Evolutionary conservation across 2,329 filamentous ascomycete species (phyloP).

Genomic region (Penicillium expansum): DNA sequence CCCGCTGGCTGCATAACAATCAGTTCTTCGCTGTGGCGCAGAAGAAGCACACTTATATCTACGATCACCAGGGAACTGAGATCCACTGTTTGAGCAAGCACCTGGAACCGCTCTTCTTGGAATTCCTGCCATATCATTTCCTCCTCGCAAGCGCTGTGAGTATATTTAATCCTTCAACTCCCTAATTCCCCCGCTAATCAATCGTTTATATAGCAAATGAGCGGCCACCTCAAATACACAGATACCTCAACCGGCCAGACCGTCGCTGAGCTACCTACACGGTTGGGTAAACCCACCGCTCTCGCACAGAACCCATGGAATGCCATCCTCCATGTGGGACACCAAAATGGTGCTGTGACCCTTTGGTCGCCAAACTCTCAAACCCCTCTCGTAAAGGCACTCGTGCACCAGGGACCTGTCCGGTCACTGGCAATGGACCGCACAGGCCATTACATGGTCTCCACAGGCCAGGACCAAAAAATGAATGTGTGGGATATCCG

Average conservation of each 20-base stretch:
- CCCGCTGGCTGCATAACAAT: conserved; percentile 90
- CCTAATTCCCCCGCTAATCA: neutral
- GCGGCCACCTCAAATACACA: conserved; percentile 87
- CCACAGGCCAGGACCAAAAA: conserved; percentile 80
- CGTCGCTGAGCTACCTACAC: conserved; percentile 80
- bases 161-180: conserved; percentile 18
- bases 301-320: conserved; percentile 89
- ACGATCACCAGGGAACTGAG: conserved; percentile 86
- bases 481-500: conserved; percentile 97
- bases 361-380: conserved; percentile 92
- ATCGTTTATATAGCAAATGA: conserved; percentile 57
- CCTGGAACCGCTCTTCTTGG: conserved; percentile 86
- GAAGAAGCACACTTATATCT: conserved; percentile 96
- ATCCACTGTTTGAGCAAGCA: conserved; percentile 88
- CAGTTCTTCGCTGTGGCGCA: conserved; percentile 92
- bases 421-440: conserved; percentile 80
- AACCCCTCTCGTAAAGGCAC: conserved; percentile 82
- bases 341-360: conserved; percentile 92
- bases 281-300: conserved; percentile 77
- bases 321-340: conserved; percentile 84
- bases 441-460: conserved; percentile 93
- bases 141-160: conserved; percentile 79
- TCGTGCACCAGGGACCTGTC: conserved; percentile 86
- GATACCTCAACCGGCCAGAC: conserved; percentile 91
- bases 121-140: conserved; percentile 96